A percentile compares a stretch with the other conserved stretches of the same genome.
These are phyloP conservation scores for Apiotrichum laibachii DNA, from an alignment of 1,284 basidiomycete genomes.

Conservation along the genomic window DNA sequence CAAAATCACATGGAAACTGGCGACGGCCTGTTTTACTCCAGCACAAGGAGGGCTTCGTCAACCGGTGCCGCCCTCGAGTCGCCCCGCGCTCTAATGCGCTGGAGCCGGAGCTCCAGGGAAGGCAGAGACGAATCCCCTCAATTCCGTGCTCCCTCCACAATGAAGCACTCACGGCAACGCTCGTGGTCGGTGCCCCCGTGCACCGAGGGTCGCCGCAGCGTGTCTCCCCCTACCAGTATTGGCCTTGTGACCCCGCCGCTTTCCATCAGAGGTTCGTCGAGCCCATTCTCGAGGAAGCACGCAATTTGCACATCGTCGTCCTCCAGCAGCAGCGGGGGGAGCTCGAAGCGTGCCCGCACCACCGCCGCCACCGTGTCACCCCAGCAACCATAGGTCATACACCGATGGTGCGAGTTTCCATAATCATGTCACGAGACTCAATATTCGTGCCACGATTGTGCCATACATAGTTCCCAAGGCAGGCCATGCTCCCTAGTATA, in stretches of 20 bases:
- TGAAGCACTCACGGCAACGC: no score
- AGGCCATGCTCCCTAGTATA: no score
- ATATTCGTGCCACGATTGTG: no score
- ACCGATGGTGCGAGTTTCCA: no score
- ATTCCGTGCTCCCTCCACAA: no score
- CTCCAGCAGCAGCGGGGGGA: neutral
- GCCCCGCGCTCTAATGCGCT: neutral
- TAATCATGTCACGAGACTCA: no score
- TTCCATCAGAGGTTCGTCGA: neutral
- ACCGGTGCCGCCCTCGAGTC: neutral
- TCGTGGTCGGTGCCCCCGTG: no score
- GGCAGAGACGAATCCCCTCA: no score
- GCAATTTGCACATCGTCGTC: neutral
- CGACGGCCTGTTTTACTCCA: neutral
- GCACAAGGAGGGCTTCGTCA: neutral
- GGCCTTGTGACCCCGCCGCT: neutral
- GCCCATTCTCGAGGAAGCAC: neutral
- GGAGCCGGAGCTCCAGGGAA: neutral
- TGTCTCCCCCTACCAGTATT: neutral
- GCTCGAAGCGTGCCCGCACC: neutral
- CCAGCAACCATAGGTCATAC: no score
- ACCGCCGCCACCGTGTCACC: neutral
- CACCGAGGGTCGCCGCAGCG: no score
- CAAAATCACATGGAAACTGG: neutral
- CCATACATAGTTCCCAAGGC: no score